These are phyloP conservation scores for Dactylellina haptotyla DNA, from an alignment of 2,329 filamentous ascomycete genomes.

Conservation along the genomic window DNA sequence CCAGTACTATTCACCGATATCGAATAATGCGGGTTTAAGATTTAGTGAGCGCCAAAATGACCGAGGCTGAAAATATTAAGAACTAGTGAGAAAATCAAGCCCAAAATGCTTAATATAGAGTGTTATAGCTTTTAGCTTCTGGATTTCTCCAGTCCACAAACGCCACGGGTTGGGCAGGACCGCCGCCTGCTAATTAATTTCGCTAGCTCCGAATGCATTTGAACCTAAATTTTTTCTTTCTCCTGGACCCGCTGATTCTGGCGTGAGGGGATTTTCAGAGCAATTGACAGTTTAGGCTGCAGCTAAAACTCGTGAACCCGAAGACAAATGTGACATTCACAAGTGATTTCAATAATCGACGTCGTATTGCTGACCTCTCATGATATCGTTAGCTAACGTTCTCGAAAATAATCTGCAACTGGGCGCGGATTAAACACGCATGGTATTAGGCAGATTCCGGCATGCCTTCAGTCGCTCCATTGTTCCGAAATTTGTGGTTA, in stretches of 20 bases:
- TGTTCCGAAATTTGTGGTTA: conserved; percentile 27
- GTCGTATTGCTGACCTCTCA: neutral
- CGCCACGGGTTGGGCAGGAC: neutral
- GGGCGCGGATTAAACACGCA: neutral
- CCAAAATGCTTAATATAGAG: neutral
- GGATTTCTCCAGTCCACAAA: neutral
- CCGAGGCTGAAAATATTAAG: too few species aligned
- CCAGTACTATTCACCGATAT: neutral
- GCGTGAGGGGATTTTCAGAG: neutral
- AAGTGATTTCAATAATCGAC: neutral
- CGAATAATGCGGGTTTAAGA: too few species aligned
- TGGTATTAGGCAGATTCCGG: conserved; percentile 42
- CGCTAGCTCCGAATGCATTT: neutral
- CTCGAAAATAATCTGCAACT: neutral
- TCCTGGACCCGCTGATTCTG: too few species aligned
- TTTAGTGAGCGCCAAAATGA: too few species aligned
- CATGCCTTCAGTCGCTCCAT: conserved; percentile 3
- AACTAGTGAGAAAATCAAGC: neutral
- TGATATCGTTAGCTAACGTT: neutral
- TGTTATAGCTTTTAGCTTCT: neutral
- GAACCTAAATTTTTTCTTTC: too few species aligned
- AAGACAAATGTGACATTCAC: too few species aligned
- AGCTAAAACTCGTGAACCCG: too few species aligned
- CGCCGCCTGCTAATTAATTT: neutral
- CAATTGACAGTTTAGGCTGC: neutral